phyloP scores from a whole-genome alignment of 176 grass and related monocot species.

The Aegilops longissima region DNA sequence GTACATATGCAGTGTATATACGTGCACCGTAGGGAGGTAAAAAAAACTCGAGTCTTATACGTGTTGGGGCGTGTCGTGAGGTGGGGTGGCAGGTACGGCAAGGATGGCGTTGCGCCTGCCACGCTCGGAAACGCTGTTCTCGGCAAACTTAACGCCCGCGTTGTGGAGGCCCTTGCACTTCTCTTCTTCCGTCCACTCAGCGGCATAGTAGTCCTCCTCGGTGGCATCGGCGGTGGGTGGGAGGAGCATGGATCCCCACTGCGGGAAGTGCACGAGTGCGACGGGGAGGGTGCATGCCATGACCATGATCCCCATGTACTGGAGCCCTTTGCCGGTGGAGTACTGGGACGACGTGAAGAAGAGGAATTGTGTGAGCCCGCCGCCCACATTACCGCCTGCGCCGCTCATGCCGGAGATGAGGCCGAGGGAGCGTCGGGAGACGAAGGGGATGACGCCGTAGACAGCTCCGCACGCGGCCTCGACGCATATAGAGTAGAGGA shows the following conservation, averaged over 20 bases:
- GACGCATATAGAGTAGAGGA: slow-evolving; percentile 80
- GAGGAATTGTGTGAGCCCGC: not conserved
- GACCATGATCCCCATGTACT: not conserved
- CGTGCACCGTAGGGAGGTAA: not conserved
- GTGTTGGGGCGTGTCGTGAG: not conserved
- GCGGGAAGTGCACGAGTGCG: not conserved
- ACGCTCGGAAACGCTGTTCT: not conserved
- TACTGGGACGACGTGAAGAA: not conserved
- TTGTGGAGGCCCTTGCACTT: not conserved
- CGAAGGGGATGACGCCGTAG: slow-evolving; percentile 78
- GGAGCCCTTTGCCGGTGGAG: not conserved
- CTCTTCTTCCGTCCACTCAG: not conserved
- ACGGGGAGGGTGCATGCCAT: not conserved
- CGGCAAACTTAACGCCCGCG: not conserved
- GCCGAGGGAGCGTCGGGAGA: slow-evolving; percentile 37
- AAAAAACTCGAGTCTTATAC: not conserved
- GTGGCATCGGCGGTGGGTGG: not conserved
- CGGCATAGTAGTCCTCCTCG: not conserved
- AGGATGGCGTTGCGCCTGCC: not conserved
- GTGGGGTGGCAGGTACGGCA: not conserved
- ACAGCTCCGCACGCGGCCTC: slow-evolving; percentile 83
- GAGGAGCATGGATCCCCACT: not conserved
- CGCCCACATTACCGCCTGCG: not conserved
- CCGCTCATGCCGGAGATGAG: not conserved
- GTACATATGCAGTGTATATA: not conserved